phyloP scores from a whole-genome alignment of 164 flowering plant genomes.

The Vitis rupestris region DNA sequence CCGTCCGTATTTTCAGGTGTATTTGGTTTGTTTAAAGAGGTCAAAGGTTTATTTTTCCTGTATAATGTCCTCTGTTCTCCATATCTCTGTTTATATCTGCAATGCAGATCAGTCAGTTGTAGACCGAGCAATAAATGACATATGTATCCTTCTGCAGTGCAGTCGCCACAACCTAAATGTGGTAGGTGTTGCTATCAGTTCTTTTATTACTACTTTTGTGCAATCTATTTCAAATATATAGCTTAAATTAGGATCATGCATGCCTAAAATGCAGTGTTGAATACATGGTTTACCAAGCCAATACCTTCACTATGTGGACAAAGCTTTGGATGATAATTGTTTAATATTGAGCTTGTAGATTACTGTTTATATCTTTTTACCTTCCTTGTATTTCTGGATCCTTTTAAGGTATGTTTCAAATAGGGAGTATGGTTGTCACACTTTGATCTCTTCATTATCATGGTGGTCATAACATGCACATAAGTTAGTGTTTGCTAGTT shows the following conservation, averaged over 20 bases:
- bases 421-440: neutral
- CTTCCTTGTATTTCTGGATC: neutral
- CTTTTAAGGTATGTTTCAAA: neutral
- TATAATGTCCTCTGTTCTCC: neutral
- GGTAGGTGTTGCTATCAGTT: conserved; percentile 35
- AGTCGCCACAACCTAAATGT: conserved; percentile 96
- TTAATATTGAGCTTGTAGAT: neutral
- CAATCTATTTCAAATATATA: neutral
- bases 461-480: too few species aligned
- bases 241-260: neutral
- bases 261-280: neutral
- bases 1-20: conserved; percentile 77
- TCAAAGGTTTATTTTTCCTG: neutral
- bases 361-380: neutral
- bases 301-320: neutral
- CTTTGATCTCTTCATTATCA: neutral
- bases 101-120: conserved; percentile 80
- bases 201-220: neutral
- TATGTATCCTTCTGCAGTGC: conserved; percentile 80
- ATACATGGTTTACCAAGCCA: neutral
- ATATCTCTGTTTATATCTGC: conserved; percentile 12
- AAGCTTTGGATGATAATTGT: neutral
- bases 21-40: neutral
- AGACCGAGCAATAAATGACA: conserved; percentile 85
- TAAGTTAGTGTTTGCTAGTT: neutral